phyloP scores from a whole-genome alignment of 164 flowering plant genomes.

The Aristolochia contorta region DNA sequence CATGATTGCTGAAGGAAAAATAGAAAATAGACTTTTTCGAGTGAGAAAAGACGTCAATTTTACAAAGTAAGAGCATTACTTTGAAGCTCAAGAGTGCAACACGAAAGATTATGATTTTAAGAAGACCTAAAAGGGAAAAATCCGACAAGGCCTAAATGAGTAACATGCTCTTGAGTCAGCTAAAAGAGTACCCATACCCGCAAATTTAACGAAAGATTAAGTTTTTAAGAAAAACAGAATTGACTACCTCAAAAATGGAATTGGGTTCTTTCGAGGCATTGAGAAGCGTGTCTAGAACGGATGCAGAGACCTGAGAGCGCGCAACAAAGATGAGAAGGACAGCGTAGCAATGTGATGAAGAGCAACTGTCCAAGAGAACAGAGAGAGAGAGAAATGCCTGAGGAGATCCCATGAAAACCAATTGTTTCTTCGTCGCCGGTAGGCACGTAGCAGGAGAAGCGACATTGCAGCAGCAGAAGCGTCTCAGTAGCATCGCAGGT shows the following conservation, averaged over 20 bases:
- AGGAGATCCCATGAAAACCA: conserved; percentile 91
- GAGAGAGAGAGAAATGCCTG: conserved; percentile 28
- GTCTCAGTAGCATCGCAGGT: conserved; percentile 44
- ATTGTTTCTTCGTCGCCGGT: conserved; percentile 45
- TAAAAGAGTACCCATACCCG: background rate
- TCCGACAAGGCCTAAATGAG: background rate
- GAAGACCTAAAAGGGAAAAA: background rate
- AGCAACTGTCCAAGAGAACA: background rate
- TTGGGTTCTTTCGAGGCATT: conserved; percentile 55
- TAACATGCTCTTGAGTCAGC: background rate
- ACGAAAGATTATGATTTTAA: background rate
- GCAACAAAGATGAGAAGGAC: background rate
- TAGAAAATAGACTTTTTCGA: no score
- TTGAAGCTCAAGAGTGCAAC: no score
- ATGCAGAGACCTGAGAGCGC: conserved; percentile 51
- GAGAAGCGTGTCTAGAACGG: conserved; percentile 72
- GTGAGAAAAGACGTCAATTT: no score
- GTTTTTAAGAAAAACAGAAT: background rate
- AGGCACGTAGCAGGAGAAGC: conserved; percentile 18
- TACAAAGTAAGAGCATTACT: no score
- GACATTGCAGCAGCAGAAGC: conserved; percentile 43
- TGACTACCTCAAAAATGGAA: conserved; percentile 71
- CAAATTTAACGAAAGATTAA: background rate
- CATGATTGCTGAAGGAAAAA: no score
- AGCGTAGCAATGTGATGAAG: background rate